phyloP scores from a whole-genome alignment of 2,329 filamentous ascomycete genomes.

The Atkinsonella texensis region DNA sequence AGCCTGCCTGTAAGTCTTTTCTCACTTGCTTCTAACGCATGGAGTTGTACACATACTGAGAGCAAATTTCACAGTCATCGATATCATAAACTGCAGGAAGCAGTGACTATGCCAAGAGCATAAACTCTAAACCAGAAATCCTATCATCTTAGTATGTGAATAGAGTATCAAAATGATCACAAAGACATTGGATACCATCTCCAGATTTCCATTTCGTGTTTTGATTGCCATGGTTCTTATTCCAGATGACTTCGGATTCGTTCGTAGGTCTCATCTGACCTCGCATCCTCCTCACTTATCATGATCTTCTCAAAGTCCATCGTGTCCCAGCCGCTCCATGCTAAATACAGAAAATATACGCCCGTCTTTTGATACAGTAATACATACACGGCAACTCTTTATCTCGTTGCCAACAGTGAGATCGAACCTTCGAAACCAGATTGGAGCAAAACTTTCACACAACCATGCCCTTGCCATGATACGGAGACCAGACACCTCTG shows the following conservation, averaged over 20 bases:
- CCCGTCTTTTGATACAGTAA: slow-evolving; percentile 15
- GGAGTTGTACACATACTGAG: neutral
- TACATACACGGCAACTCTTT: slow-evolving; percentile 12
- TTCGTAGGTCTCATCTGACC: neutral
- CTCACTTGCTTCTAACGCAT: neutral
- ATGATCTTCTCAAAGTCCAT: slow-evolving; percentile 1
- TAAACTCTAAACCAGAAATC: neutral
- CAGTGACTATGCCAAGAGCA: slow-evolving; percentile 23
- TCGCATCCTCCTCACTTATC: neutral
- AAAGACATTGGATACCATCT: slow-evolving; percentile 1
- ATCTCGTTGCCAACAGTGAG: slow-evolving; percentile 4
- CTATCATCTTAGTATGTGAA: neutral
- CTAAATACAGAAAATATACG: slow-evolving; percentile 7
- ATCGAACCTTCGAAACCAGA: neutral
- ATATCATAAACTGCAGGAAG: slow-evolving; percentile 45
- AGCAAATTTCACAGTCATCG: slow-evolving; percentile 30
- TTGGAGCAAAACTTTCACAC: slow-evolving; percentile 26
- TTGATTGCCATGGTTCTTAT: neutral
- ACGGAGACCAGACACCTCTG: slow-evolving; percentile 59
- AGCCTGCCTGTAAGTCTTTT: slow-evolving; percentile 70
- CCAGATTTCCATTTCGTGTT: neutral
- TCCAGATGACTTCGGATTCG: neutral
- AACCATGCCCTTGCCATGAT: slow-evolving; percentile 46
- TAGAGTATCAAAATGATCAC: neutral
- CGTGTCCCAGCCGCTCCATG: slow-evolving; percentile 18